Base-by-base conservation (phyloP, 2,329 filamentous ascomycete species). In the Sporothrix brunneoviolacea region DNA sequence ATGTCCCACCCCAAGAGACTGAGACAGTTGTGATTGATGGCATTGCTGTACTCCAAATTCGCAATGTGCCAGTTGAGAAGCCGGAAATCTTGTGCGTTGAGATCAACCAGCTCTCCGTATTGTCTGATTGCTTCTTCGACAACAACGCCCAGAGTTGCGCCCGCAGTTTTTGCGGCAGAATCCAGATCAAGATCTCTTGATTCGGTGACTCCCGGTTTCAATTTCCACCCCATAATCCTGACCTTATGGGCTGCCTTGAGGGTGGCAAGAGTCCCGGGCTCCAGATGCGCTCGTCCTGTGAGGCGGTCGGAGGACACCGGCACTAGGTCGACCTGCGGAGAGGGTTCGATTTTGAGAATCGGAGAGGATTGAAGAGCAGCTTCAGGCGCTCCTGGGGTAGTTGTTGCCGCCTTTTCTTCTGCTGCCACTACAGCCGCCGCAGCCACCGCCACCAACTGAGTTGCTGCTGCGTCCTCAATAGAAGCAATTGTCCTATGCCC, bases 1-100 rank as follows among this genome's bases (percentile, higher is more conserved):
- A 98, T 90, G 66, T 98, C 94, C 88, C 94, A 97, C 0, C 91
- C 84, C 8, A 84, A 82, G 13, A 98, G 79, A 65, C 91, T 97
- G 16, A 98, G 78, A 55, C 86, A 85, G 57, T 86, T 84, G 49
- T 95, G 82, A 57, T 90, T 94, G 2, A 84, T 88, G 2, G 93
- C 93, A 65, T 97, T 98, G 55, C 91, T 94, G 64, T 98, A 98
- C 67, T 98, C 93, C 13, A 98, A 76, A 63, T 98, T 98, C 57
- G 94, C 94, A 65, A 96, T 86, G 67, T 98, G 94, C 93, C 93
- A 98, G 62, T 96, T 98, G 61, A 97, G 77, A 15, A 98, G 74
- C 40, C 93, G 82, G 67, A 95, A 84, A 61, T 98, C 93, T 62
- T 89, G 87, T 1, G 91, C 80, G 13, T 83, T 88, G 47, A 98